Percentiles rank a stretch among this genome's conserved stretches.
These are phyloP conservation scores for Apiotrichum siamense DNA, from an alignment of 1,284 basidiomycete genomes.

Conservation along the genomic window DNA sequence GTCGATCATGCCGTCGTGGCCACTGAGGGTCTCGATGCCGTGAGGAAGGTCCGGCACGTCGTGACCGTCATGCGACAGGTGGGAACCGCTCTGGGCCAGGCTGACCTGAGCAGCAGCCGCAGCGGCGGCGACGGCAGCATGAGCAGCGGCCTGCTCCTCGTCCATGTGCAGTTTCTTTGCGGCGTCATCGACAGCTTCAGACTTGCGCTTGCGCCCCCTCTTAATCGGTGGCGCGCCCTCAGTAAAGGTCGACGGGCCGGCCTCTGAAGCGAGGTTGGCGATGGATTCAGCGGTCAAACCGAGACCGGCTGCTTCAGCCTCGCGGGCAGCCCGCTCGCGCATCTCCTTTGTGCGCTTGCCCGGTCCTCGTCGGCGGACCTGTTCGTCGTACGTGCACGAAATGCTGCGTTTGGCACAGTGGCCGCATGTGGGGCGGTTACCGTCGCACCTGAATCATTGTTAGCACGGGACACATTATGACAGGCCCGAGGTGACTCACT, in stretches of 20 bases:
- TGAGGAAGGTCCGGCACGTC: neutral
- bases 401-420: slow-evolving; percentile 36
- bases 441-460: slow-evolving; percentile 29
- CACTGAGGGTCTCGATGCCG: neutral
- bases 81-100: no score
- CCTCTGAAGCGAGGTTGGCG: slow-evolving; percentile 7
- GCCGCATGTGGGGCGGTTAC: slow-evolving; percentile 28
- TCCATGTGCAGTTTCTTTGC: slow-evolving; percentile 15
- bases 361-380: slow-evolving; percentile 48
- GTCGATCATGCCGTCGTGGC: slow-evolving; percentile 17
- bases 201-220: slow-evolving; percentile 17
- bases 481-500: slow-evolving; percentile 29
- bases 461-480: neutral
- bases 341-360: slow-evolving; percentile 49
- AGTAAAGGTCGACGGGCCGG: slow-evolving; percentile 1
- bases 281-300: slow-evolving; percentile 10
- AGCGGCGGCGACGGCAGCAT: slow-evolving; percentile 6
- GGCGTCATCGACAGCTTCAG: slow-evolving; percentile 12
- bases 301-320: slow-evolving; percentile 32
- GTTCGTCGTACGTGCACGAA: slow-evolving; percentile 45
- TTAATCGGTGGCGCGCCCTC: slow-evolving; percentile 12
- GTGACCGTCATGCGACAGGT: slow-evolving; percentile 2
- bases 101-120: slow-evolving; percentile 8
- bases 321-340: slow-evolving; percentile 35
- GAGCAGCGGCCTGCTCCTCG: slow-evolving; percentile 7